Conservation (phyloP, 306 rosid genomes). For the Abrus precatorius region DNA sequence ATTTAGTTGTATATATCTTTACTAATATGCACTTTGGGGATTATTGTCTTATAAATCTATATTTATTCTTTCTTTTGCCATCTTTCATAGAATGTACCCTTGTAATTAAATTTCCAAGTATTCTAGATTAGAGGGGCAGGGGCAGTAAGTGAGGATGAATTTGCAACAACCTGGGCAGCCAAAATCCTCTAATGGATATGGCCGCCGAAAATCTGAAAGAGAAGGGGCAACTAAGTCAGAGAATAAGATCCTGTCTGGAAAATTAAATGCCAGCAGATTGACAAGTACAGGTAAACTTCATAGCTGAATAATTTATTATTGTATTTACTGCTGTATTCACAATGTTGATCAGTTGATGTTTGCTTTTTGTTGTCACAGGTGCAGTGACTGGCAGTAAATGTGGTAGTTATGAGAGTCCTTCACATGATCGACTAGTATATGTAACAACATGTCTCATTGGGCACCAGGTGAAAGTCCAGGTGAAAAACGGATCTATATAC, state of each 20-base stretch:
- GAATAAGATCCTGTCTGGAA: conserved; percentile 71
- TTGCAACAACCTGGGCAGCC: conserved; percentile 69
- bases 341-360: conserved; percentile 30
- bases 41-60: not conserved
- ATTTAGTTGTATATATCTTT: not conserved
- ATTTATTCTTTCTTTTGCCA: not conserved
- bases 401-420: conserved; percentile 67
- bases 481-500: conserved; percentile 83
- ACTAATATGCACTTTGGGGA: not conserved
- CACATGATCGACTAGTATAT: conserved; percentile 76
- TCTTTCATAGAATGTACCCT: conserved; percentile 21
- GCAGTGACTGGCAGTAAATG: conserved; percentile 64
- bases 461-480: conserved; percentile 86
- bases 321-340: not conserved
- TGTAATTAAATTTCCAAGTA: conserved; percentile 39
- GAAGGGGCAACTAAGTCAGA: conserved; percentile 69
- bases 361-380: conserved; percentile 51
- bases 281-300: conserved; percentile 62
- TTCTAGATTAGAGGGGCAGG: conserved; percentile 58
- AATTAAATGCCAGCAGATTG: conserved; percentile 64
- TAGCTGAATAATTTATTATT: conserved; percentile 36
- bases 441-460: conserved; percentile 80
- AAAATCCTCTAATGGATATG: conserved; percentile 81
- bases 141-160: conserved; percentile 71
- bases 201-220: conserved; percentile 81